A percentile compares a stretch with the other conserved stretches of the same genome.
phyloP scores from a whole-genome alignment of 306 rosid genomes.

The Herpetospermum pedunculosum region DNA sequence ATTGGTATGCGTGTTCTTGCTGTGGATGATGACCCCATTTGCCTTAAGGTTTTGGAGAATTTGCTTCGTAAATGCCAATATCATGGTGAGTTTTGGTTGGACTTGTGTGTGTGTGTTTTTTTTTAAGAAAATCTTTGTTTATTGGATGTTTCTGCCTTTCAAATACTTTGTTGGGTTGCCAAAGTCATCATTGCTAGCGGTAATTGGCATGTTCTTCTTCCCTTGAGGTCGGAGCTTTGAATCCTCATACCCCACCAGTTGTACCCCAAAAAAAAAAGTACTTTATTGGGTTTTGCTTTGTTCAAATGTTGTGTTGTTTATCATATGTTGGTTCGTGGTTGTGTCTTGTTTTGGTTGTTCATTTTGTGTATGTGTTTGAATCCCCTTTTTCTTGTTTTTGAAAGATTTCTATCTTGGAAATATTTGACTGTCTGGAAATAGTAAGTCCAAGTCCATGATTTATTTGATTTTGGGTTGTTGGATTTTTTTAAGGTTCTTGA shows the following conservation, averaged over 20 bases:
- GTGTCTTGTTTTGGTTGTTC: not conserved
- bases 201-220: no score
- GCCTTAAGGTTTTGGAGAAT: conserved; percentile 52
- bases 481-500: not conserved
- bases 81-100: conserved; percentile 36
- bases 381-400: not conserved
- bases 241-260: no score
- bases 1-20: conserved; percentile 80
- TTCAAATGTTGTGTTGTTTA: not conserved
- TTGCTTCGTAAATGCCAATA: conserved; percentile 69
- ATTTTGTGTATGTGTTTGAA: not conserved
- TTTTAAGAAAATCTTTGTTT: not conserved
- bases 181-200: no score
- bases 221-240: no score
- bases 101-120: not conserved
- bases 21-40: conserved; percentile 62
- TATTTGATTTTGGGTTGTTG: not conserved
- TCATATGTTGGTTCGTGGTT: not conserved
- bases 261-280: no score
- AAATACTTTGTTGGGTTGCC: no score
- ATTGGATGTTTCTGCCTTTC: not conserved
- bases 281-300: not conserved
- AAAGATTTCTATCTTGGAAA: not conserved
- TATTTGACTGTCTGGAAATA: not conserved
- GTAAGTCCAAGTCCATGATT: not conserved